Base-by-base conservation (phyloP, 495 filamentous ascomycete species). In the Hypoxylon crocopeplum region DNA sequence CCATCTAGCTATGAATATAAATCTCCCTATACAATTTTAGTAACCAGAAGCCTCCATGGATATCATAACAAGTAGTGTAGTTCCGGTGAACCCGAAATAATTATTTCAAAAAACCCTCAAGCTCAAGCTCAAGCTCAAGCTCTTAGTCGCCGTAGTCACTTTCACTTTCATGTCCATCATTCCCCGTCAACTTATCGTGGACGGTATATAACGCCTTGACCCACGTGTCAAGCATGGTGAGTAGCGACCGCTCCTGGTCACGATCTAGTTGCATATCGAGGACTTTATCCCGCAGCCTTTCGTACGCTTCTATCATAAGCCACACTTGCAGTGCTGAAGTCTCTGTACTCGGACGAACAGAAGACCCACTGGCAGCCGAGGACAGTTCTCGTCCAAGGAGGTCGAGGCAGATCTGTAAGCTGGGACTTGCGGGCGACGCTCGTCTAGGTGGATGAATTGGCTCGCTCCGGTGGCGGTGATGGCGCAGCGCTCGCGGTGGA, bases 311-410 rank as follows among this genome's bases (percentile, higher is more conserved):
- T 39, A 80, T 80, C 78, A 80, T 79, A 12, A 74, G 70, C 75
- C 75, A 77, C 7, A 82, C 83, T 76, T 69, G 86, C 73, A 73
- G 77, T 69, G 74, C 84, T 74, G 69, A 84, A 57, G 62, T 84
- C 75, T 75, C 72, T 3, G 62, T 15, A 3, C 56, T 60, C 1
- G 63, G 29, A 2, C 66, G 58, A n/a, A 44, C 40, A 1, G 58
- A 60, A 24, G 62, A 54, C 30, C 61, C 59, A 7, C 56, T 51
- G 0, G 75, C 36, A 0, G 72, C 69, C 2, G 76, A 72, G 0
- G 75, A 69, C 7, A 80, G 58, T 13, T 80, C 78, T 7, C 64
- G 61, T n/a, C 70, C 75, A 2, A 80, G 66, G 0, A 80, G 61
- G 44, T 75, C 68, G 10, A 79, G 50, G 38, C 73, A 78, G 22